Percentiles rank a stretch among this genome's conserved stretches.
Evolutionary conservation across 2,329 filamentous ascomycete species (phyloP).

Genomic region (Ophiocordyceps polyrhachis-furcata): DNA sequence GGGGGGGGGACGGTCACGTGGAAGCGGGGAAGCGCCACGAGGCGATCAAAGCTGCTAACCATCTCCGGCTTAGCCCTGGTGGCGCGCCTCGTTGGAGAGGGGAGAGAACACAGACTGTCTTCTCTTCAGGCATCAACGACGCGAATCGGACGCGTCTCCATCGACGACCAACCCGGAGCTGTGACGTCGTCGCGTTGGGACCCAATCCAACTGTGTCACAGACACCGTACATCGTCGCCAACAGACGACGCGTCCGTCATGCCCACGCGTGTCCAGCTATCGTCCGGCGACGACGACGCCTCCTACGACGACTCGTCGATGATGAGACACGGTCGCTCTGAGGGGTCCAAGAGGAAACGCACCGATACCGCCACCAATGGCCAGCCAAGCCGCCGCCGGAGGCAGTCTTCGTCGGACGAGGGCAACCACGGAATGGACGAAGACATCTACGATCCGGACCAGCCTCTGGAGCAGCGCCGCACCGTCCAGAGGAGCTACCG

Average conservation of each 20-base stretch:
- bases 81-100: too few relatives aligned
- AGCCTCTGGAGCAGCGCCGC: slow-evolving; percentile 56
- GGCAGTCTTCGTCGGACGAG: slow-evolving; percentile 3
- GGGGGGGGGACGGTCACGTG: too few relatives aligned
- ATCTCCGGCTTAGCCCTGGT: too few relatives aligned
- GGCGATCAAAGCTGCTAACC: too few relatives aligned
- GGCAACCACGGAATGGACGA: slow-evolving; percentile 6
- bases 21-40: too few relatives aligned
- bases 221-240: neutral
- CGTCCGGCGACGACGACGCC: slow-evolving; percentile 4
- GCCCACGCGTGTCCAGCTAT: slow-evolving; percentile 9
- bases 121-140: too few relatives aligned
- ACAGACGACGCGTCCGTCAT: slow-evolving; percentile 4
- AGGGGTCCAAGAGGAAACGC: slow-evolving; percentile 14
- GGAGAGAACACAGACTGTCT: too few relatives aligned
- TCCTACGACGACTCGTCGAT: slow-evolving; percentile 3
- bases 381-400: slow-evolving; percentile 7
- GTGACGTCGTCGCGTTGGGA: too few relatives aligned
- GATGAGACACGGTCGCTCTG: neutral
- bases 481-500: slow-evolving; percentile 51
- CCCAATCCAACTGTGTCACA: neutral
- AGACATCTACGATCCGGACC: slow-evolving; percentile 62
- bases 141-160: too few relatives aligned
- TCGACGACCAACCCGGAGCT: too few relatives aligned
- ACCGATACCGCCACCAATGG: slow-evolving; percentile 7